Conservation (phyloP, 2,329 filamentous ascomycete species). For the Trichoderma sp. region DNA sequence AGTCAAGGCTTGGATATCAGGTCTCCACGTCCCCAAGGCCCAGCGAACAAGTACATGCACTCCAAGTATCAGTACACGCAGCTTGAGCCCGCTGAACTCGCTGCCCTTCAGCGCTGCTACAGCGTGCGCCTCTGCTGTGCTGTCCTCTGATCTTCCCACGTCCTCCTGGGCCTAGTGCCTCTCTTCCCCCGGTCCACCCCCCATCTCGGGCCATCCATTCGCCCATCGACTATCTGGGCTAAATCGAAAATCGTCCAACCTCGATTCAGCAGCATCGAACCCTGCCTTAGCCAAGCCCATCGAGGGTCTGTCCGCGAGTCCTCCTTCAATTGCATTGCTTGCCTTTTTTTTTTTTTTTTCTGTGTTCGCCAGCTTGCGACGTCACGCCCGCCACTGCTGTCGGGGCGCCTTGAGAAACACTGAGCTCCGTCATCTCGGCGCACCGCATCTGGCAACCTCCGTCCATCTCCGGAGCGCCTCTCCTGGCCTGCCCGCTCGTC, state of each 20-base stretch:
- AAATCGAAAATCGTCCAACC: conserved; percentile 16
- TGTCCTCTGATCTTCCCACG: conserved; percentile 1
- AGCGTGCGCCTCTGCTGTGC: conserved; percentile 2
- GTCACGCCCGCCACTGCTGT: neutral
- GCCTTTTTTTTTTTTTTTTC: neutral
- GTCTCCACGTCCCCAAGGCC: neutral
- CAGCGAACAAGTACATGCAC: neutral
- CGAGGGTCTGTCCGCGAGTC: conserved; percentile 1
- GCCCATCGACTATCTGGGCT: conserved; percentile 21
- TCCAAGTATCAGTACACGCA: neutral
- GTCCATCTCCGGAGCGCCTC: conserved; percentile 11
- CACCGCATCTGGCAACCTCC: neutral
- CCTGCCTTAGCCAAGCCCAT: conserved; percentile 15
- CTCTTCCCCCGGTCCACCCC: conserved; percentile 3
- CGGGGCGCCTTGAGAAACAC: neutral
- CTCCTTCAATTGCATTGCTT: conserved; percentile 15
- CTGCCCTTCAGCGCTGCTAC: neutral
- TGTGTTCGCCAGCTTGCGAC: conserved; percentile 2
- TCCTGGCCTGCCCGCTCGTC: conserved; percentile 1
- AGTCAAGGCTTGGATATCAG: neutral
- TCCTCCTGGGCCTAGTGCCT: conserved; percentile 10
- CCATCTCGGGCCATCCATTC: conserved; percentile 27
- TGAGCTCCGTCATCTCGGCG: conserved; percentile 12
- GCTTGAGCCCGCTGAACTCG: neutral
- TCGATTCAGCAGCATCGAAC: conserved; percentile 22